A percentile compares a stretch with the other conserved stretches of the same genome.
Conservation (phyloP, 495 filamentous ascomycete genomes). For the Aspergillus sclerotiicarbonarius region DNA sequence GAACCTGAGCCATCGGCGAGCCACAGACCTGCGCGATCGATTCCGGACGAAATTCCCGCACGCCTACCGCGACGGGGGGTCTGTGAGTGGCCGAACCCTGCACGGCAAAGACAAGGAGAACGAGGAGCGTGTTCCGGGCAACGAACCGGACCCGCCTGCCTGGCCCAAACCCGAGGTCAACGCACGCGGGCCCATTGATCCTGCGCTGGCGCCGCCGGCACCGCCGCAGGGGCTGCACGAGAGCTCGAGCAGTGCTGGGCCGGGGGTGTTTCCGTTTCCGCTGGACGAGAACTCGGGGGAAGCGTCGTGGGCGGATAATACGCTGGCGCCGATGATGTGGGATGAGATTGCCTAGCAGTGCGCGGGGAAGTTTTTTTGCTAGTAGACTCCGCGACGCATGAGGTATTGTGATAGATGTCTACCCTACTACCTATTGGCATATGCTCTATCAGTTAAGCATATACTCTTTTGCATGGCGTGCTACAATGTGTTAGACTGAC, state of each 20-base stretch:
- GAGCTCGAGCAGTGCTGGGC: constrained; percentile 15
- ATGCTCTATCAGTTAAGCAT: too few species aligned
- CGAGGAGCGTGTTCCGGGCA: neutral
- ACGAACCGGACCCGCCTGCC: too few species aligned
- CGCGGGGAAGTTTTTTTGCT: neutral
- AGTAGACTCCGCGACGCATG: too few species aligned
- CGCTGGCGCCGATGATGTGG: constrained; percentile 45
- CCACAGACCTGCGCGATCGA: constrained; percentile 79
- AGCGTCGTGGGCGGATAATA: constrained; percentile 41
- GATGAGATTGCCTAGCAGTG: constrained; percentile 35
- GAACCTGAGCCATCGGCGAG: constrained; percentile 61
- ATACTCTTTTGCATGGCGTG: too few species aligned
- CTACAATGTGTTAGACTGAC: too few species aligned
- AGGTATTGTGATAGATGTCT: too few species aligned
- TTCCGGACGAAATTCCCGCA: constrained; percentile 79
- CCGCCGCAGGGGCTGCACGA: constrained; percentile 32
- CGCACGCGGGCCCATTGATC: constrained; percentile 23
- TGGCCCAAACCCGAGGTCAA: neutral
- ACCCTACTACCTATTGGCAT: too few species aligned
- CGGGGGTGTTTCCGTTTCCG: constrained; percentile 29
- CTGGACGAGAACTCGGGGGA: constrained; percentile 34
- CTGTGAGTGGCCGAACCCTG: constrained; percentile 35
- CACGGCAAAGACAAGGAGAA: constrained; percentile 13
- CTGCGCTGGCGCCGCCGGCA: constrained; percentile 30
- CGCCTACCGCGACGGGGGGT: constrained; percentile 58